Conservation (phyloP, 768 basidiomycete species). For the Chiua virens region DNA sequence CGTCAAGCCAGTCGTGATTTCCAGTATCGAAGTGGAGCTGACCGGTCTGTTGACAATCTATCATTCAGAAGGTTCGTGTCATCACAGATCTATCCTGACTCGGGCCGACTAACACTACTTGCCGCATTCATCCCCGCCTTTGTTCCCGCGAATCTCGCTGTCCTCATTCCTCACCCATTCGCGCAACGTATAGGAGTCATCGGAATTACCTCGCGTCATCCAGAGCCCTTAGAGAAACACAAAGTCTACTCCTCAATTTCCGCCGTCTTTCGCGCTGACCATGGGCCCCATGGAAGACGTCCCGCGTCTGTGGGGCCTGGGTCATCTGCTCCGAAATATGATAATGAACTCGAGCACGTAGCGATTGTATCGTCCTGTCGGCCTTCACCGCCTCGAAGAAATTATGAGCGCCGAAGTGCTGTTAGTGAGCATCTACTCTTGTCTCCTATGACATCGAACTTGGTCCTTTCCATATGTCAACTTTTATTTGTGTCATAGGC, state of each 20-base stretch:
- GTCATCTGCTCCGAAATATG: not conserved
- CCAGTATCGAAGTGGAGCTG: constrained; percentile 81
- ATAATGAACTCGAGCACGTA: not conserved
- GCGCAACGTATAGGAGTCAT: constrained; percentile 49
- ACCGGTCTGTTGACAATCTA: constrained; percentile 65
- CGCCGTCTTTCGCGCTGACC: constrained; percentile 72
- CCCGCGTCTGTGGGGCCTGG: constrained; percentile 26
- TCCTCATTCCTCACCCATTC: not conserved
- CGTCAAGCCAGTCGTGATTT: constrained; percentile 79
- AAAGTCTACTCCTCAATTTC: constrained; percentile 69
- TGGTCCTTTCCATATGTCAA: not conserved
- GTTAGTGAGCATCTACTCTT: not conserved
- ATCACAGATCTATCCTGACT: no score
- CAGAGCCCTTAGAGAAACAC: constrained; percentile 76
- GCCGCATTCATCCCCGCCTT: no score
- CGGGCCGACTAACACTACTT: no score
- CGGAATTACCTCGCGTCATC: constrained; percentile 59
- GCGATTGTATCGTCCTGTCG: not conserved
- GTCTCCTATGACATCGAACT: not conserved
- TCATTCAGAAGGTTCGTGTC: constrained; percentile 81
- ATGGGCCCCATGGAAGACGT: constrained; percentile 28
- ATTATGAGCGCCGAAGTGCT: constrained; percentile 1
- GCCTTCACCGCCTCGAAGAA: constrained; percentile 2
- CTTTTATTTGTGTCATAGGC: not conserved
- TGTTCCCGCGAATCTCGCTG: no score